Base-by-base conservation (phyloP, 1,284 basidiomycete species). In the Meira miltonrushii region DNA sequence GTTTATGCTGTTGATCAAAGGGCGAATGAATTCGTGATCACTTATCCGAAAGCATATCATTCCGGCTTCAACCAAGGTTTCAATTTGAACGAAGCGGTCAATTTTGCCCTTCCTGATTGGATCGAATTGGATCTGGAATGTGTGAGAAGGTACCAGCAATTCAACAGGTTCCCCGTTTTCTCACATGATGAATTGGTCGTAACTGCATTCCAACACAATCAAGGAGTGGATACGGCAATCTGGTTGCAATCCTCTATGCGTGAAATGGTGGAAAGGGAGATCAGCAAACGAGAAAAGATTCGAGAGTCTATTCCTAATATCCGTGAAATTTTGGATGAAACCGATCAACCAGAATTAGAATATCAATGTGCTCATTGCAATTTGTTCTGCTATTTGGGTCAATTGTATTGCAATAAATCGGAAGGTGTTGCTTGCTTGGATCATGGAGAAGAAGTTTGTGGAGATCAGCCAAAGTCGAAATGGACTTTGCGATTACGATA, bases 61-160 rank as follows among this genome's bases (percentile, higher is more conserved):
- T 90, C 92, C 59, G 95, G 94, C 9, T 98, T 98, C 82, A 97
- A 98, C 78, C 94, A 97, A 77, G 93, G 93, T 49, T 83, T 97
- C 74, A 98, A 97, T 80, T 92, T 97, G 82, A 97, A 97, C 78
- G 93, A 98, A 82, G 95, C 95, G 1, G 95, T 99, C 76, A 99
- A 99, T 80, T 98, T 99, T 79, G 94, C 94, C 5, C 82, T 96
- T 41, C 91, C 93, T 15, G 92, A 97, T 79, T 99, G 95, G 95
- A 82, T 98, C 55, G 82, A 87, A 19, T 85, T 86, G 61, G 95
- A 90, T 40, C 84, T 88, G 50, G 88, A 90, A 63, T 95, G 92
- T 72, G 90, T 92, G 13, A 84, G 86, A 75, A 85, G 90, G 51
- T 81, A 98, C 79, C 86, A 90, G 72, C 85, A 88, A 61, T 89